Evolutionary conservation across 2,329 filamentous ascomycete genomes (phyloP).

Genomic region (Ophiognomonia clavigignenti-juglandacearum): DNA sequence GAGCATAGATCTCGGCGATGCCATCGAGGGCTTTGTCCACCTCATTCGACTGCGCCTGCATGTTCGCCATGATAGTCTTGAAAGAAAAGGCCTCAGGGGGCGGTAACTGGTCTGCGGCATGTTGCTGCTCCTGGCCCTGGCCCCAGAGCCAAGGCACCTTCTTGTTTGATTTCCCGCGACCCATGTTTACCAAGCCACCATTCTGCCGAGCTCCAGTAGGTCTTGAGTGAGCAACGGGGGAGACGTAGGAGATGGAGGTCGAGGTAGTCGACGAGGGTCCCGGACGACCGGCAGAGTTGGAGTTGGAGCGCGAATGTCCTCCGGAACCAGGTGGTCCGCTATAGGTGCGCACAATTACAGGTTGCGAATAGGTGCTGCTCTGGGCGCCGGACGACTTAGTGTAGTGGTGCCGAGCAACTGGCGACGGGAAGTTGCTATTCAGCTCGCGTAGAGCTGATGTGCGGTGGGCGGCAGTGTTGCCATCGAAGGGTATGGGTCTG

Average conservation of each 20-base stretch:
- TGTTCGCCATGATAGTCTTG: slow-evolving; percentile 54
- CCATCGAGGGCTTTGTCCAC: slow-evolving; percentile 53
- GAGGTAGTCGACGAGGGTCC: slow-evolving; percentile 25
- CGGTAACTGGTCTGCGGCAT: slow-evolving; percentile 43
- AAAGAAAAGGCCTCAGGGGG: slow-evolving; percentile 61
- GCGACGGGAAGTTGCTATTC: slow-evolving; percentile 51
- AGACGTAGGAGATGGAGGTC: slow-evolving; percentile 21
- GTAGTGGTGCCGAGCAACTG: slow-evolving; percentile 43
- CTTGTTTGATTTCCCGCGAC: slow-evolving; percentile 37
- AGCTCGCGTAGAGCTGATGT: slow-evolving; percentile 58
- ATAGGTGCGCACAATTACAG: slow-evolving; percentile 62
- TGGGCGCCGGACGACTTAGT: slow-evolving; percentile 51
- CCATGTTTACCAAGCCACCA: slow-evolving; percentile 38
- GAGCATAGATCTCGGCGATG: slow-evolving; percentile 63
- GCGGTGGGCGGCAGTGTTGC: slow-evolving; percentile 49
- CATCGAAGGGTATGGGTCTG: slow-evolving; percentile 51
- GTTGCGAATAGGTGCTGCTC: slow-evolving; percentile 57
- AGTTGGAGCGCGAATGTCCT: slow-evolving; percentile 20
- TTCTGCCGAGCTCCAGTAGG: slow-evolving; percentile 27
- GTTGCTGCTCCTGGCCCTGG: slow-evolving; percentile 15
- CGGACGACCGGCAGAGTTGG: slow-evolving; percentile 23
- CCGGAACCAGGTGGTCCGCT: slow-evolving; percentile 40
- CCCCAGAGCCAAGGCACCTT: slow-evolving; percentile 27
- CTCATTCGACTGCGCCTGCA: slow-evolving; percentile 38
- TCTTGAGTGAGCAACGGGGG: slow-evolving; percentile 20